Percentiles rank a stretch among this genome's conserved stretches.
phyloP scores from a whole-genome alignment of 768 basidiomycete species.

The Agaricus sinodeliciosus region DNA sequence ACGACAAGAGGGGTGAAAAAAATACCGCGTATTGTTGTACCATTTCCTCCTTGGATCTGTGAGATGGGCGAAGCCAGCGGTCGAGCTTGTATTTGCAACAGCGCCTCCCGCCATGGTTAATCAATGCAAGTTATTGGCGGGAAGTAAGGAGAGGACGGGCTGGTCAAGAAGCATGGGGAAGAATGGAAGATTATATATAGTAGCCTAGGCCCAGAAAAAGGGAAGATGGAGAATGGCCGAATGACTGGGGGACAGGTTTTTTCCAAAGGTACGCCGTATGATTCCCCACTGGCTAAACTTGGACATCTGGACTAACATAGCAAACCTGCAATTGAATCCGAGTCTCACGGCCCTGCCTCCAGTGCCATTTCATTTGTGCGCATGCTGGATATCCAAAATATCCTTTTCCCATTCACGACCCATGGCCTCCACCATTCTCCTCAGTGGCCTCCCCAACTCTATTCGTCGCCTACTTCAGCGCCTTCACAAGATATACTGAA shows the following conservation, averaged over 20 bases:
- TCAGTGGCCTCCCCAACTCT: no score
- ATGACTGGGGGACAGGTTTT: conserved; percentile 27
- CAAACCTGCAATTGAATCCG: no score
- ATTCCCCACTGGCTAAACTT: neutral
- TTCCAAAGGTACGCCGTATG: conserved; percentile 35
- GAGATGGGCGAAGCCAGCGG: conserved; percentile 42
- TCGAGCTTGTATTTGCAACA: conserved; percentile 25
- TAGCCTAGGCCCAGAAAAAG: no score
- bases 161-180: conserved; percentile 19
- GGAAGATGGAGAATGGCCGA: conserved; percentile 18
- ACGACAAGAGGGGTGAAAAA: no score
- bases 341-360: no score
- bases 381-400: no score
- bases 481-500: no score
- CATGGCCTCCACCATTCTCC: no score
- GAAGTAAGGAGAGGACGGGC: conserved; percentile 22
- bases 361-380: no score
- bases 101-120: conserved; percentile 51
- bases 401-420: no score
- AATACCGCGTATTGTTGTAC: conserved; percentile 73
- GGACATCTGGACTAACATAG: no score
- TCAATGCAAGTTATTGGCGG: conserved; percentile 15
- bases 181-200: neutral
- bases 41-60: conserved; percentile 63
- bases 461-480: no score